These are phyloP conservation scores for Geotrichum siamense DNA, from an alignment of 1,139 yeast genomes.

Conservation along the genomic window DNA sequence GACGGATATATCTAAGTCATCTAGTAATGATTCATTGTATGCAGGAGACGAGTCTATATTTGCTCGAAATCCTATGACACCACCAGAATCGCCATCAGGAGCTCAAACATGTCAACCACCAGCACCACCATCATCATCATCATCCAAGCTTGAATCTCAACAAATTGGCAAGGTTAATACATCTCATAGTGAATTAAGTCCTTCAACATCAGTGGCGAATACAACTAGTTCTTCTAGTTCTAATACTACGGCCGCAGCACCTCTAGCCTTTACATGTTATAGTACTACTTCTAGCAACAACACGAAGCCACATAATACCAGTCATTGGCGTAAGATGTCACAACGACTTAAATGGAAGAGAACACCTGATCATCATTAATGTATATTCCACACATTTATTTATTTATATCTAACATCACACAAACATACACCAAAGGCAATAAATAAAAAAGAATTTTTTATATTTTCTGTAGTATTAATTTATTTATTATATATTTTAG, in stretches of 20 bases:
- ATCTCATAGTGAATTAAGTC: neutral
- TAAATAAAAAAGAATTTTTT: too few relatives aligned
- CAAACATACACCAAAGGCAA: too few relatives aligned
- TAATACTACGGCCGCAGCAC: neutral
- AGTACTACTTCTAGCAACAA: neutral
- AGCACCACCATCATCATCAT: neutral
- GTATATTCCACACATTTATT: slow-evolving; percentile 5
- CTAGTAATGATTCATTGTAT: slow-evolving; percentile 11
- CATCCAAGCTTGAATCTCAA: neutral
- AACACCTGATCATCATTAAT: slow-evolving; percentile 8
- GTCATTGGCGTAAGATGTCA: slow-evolving; percentile 19
- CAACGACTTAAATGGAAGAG: slow-evolving; percentile 18
- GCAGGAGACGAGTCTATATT: slow-evolving; percentile 10
- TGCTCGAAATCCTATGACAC: slow-evolving; percentile 15
- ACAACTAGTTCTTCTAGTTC: neutral
- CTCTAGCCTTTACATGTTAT: neutral
- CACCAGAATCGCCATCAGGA: slow-evolving; percentile 18
- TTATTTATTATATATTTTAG: too few relatives aligned
- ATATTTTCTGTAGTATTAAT: too few relatives aligned
- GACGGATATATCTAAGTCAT: slow-evolving; percentile 11
- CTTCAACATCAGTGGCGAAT: too few relatives aligned
- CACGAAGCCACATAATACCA: slow-evolving; percentile 7
- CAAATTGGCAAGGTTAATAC: neutral
- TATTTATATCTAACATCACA: too few relatives aligned
- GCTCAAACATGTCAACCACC: neutral